Percentiles rank a stretch among this genome's conserved stretches.
phyloP scores from a whole-genome alignment of 148 eudicot genomes.

The Chenopodium formosanum region DNA sequence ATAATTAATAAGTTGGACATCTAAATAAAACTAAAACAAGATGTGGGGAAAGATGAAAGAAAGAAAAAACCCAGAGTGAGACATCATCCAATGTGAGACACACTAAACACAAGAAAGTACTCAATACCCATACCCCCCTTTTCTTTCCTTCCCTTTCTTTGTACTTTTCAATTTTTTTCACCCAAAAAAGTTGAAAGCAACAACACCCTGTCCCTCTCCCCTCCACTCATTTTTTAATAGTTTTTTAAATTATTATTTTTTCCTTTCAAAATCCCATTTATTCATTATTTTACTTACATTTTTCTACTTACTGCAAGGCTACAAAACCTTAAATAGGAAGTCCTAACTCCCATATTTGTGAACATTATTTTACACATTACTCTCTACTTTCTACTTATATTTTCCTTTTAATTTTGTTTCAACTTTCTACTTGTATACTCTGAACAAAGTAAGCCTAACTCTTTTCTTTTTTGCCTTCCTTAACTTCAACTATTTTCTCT shows the following conservation, averaged over 20 bases:
- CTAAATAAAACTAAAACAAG: slow-evolving; percentile 10
- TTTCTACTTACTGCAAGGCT: slow-evolving; percentile 32
- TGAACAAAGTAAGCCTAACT: background rate
- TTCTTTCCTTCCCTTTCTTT: slow-evolving; percentile 17
- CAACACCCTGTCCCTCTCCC: slow-evolving; percentile 40
- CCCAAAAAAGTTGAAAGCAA: slow-evolving; percentile 41
- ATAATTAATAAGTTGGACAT: background rate
- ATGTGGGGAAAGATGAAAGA: slow-evolving; percentile 13
- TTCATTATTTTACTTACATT: slow-evolving; percentile 12
- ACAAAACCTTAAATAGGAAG: slow-evolving; percentile 29
- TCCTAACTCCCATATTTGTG: slow-evolving; percentile 22
- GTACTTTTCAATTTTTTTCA: slow-evolving; percentile 29
- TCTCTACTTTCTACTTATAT: slow-evolving; percentile 18
- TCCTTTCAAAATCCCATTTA: background rate
- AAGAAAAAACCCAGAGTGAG: slow-evolving; percentile 17
- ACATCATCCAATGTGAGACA: slow-evolving; percentile 30
- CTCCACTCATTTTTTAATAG: slow-evolving; percentile 31
- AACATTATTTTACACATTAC: slow-evolving; percentile 23
- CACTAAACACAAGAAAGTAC: slow-evolving; percentile 38
- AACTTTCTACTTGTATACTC: slow-evolving; percentile 22
- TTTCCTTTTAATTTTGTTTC: background rate
- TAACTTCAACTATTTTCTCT: background rate
- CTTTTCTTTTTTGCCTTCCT: slow-evolving; percentile 10
- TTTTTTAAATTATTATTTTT: background rate
- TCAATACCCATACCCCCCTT: slow-evolving; percentile 6